A percentile compares a stretch with the other conserved stretches of the same genome.
Conservation (phyloP, 2,329 filamentous ascomycete species). For the Torrubiella hemipterigena region DNA sequence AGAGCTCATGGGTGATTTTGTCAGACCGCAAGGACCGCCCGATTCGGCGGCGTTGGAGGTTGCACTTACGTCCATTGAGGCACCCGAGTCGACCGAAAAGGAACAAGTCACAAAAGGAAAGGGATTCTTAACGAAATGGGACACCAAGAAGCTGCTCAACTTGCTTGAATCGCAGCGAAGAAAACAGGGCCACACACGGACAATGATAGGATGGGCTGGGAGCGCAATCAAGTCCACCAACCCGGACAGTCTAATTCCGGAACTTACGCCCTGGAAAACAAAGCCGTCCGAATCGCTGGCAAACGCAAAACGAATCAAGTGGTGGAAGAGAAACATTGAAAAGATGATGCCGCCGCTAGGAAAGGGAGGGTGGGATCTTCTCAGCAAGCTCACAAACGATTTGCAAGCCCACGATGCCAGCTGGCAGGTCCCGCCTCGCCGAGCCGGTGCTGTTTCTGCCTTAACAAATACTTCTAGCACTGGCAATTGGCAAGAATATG, state of each 20-base stretch:
- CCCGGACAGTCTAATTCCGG: conserved; percentile 24
- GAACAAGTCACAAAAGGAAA: conserved; percentile 1
- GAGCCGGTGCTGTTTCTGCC: background rate
- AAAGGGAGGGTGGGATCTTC: conserved; percentile 40
- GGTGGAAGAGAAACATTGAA: conserved; percentile 32
- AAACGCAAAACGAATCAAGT: conserved; percentile 30
- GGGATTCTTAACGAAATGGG: conserved; percentile 35
- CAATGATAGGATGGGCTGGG: conserved; percentile 14
- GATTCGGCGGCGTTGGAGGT: conserved; percentile 29
- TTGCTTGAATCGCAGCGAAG: conserved; percentile 29
- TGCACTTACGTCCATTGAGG: conserved; percentile 11
- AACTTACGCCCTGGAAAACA: conserved; percentile 36
- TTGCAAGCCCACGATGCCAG: conserved; percentile 18
- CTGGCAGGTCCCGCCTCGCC: conserved; percentile 21
- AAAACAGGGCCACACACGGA: conserved; percentile 14
- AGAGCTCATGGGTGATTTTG: conserved; percentile 29
- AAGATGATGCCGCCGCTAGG: conserved; percentile 43
- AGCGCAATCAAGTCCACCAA: conserved; percentile 16
- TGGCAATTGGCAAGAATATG: conserved; percentile 3
- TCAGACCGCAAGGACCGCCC: conserved; percentile 21
- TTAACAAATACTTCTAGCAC: background rate
- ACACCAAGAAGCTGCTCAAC: conserved; percentile 28
- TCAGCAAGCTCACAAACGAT: conserved; percentile 34
- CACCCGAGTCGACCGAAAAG: background rate
- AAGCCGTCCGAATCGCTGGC: conserved; percentile 24